phyloP scores from a whole-genome alignment of 257 asterid species.

The Ballota nigra region DNA sequence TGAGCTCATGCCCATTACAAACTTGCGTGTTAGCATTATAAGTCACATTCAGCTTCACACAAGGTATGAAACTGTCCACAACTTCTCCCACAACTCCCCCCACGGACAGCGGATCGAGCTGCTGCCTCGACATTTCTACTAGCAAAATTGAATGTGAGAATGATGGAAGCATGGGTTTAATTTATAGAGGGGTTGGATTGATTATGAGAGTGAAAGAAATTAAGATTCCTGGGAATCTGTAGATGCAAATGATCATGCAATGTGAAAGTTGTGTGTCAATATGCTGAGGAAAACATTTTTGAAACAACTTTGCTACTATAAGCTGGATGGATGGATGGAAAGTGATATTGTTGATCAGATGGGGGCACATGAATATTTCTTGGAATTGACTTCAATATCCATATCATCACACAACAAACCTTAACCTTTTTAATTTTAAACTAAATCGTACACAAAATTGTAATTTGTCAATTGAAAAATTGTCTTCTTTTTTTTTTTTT shows the following conservation, averaged over 20 bases:
- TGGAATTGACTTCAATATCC: conserved; percentile 9
- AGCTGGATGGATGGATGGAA: conserved; percentile 23
- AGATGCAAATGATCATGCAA: conserved; percentile 26
- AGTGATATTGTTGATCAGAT: conserved; percentile 13
- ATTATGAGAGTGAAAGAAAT: no score
- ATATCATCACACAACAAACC: neutral
- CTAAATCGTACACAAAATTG: no score
- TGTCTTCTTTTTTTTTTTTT: no score
- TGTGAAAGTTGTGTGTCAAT: conserved; percentile 10
- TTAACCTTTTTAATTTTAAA: no score
- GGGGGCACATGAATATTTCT: conserved; percentile 23
- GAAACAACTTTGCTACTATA: conserved; percentile 30
- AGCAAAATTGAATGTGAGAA: no score
- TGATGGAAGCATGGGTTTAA: conserved; percentile 31
- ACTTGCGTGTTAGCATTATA: conserved; percentile 57
- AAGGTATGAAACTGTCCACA: conserved; percentile 59
- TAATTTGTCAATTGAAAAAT: no score
- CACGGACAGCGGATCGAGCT: conserved; percentile 46
- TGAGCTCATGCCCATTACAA: conserved; percentile 74
- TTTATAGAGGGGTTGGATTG: conserved; percentile 31
- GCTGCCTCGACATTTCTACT: conserved; percentile 35
- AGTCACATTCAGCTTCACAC: conserved; percentile 54
- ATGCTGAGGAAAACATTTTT: conserved; percentile 29
- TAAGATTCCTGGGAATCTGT: conserved; percentile 43
- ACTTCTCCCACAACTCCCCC: conserved; percentile 92